Base-by-base conservation (phyloP, 2,329 filamentous ascomycete genomes). In the Fusarium redolens region DNA sequence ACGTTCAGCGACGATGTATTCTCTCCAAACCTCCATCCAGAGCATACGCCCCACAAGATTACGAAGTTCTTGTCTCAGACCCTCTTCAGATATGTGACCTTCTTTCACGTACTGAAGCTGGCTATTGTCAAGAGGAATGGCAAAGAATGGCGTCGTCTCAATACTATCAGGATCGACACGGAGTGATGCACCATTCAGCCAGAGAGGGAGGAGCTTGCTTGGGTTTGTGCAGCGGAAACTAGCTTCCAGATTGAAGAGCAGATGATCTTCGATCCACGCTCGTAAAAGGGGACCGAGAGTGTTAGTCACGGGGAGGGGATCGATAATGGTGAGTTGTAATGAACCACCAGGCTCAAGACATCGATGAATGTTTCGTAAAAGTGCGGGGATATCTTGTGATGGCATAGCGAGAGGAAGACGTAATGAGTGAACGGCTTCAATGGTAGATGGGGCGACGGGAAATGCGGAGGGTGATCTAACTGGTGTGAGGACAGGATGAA, bases 11-110 rank as follows among this genome's bases (percentile, higher is more conserved):
- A 82, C 82, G 11, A 89, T 84, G 54, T 84, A 86, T 7, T 78
- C 77, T 1, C 89, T 89, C 89, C 89, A 91, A 10, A 89, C 83
- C 73, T 91, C 87, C 73, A 84, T 84, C 89, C 89, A 91, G 25
- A 91, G 80, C 84, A 88, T 86, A 37, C 88, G 83, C 0, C 88
- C 88, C 1, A 88, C 83, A 1, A 86, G 77, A 60, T 84, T 87
- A 48, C 85, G 85, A 10, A 91, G 81, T 72, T 89, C 84, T 5
- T 79, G 81, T 63, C 83, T 83, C 9, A 79, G 71, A 41, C 81
- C 79, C 25, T 78, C 76, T 5, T 82, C 79, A 11, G 67, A 68
- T 13, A 66, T 31, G 17, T 64, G 65, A 10, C 77, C 74, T 58
- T 51, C 76, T 74, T 9, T 61, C 47, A 52, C 78, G 74, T 11